These are phyloP conservation scores for Starmerella ratchasimensis DNA, from an alignment of 805 yeast species.

Conservation along the genomic window DNA sequence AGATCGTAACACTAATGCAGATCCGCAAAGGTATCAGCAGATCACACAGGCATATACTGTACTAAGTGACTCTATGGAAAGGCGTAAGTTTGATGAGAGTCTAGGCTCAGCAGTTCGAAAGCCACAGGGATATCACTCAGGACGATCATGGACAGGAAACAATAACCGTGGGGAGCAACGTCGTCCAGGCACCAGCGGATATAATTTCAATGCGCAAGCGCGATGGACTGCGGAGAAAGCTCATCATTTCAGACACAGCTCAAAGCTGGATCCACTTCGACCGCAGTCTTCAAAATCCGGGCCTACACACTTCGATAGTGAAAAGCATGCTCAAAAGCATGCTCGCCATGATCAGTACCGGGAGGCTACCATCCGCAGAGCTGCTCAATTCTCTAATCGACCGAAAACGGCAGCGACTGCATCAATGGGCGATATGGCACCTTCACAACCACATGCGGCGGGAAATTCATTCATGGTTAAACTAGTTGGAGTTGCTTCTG, in stretches of 20 bases:
- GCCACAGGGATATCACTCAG: constrained; percentile 20
- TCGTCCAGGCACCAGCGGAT: constrained; percentile 14
- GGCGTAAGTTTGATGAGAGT: constrained; percentile 36
- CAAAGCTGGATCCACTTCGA: constrained; percentile 22
- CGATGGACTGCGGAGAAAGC: constrained; percentile 9
- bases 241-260: constrained; percentile 11
- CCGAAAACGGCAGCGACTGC: constrained; percentile 8
- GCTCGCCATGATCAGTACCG: constrained; percentile 23
- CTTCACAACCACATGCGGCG: constrained; percentile 6
- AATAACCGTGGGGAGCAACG: constrained; percentile 3
- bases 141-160: constrained; percentile 9
- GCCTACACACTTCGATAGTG: constrained; percentile 29
- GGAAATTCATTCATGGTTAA: constrained; percentile 8
- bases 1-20: constrained; percentile 29
- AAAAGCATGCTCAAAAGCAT: constrained; percentile 25
- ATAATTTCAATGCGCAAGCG: constrained; percentile 7
- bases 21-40: constrained; percentile 36
- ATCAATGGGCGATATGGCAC: constrained; percentile 3
- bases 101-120: constrained; percentile 20
- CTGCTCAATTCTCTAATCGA: not conserved
- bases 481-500: constrained; percentile 12
- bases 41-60: constrained; percentile 56
- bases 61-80: constrained; percentile 34
- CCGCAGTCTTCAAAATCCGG: constrained; percentile 21
- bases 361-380: not conserved